Conservation (phyloP, 2,329 filamentous ascomycete genomes). For the Chaetomium sp. region DNA sequence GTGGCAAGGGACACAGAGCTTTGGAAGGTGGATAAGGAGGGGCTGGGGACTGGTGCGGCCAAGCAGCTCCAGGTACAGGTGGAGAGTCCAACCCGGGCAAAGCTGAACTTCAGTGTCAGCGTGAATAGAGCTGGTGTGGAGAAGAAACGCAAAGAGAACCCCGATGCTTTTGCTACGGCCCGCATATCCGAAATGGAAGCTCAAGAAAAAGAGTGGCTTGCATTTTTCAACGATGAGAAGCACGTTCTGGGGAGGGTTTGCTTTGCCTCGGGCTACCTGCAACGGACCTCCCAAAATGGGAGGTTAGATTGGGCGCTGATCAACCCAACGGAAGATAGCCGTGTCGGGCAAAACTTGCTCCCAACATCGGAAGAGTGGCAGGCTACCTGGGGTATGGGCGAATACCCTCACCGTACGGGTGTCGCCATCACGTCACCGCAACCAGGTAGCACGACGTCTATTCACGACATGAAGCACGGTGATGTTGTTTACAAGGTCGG, state of each 20-base stretch:
- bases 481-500: neutral
- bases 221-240: neutral
- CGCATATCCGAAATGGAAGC: neutral
- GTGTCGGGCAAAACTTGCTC: neutral
- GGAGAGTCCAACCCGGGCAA: neutral
- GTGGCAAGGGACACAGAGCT: neutral
- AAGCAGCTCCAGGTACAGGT: neutral
- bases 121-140: neutral
- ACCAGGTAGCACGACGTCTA: neutral
- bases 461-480: neutral
- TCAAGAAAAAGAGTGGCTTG: neutral
- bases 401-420: neutral
- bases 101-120: neutral
- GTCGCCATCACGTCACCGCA: neutral
- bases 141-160: neutral
- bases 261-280: neutral
- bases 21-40: neutral
- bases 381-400: neutral
- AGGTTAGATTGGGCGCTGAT: slow-evolving; percentile 1
- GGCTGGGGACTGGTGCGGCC: neutral
- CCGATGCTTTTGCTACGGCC: neutral
- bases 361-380: neutral
- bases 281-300: neutral
- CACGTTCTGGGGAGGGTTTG: neutral
- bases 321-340: neutral